phyloP scores from a whole-genome alignment of 2,329 filamentous ascomycete genomes.

The Fusarium sp. region DNA sequence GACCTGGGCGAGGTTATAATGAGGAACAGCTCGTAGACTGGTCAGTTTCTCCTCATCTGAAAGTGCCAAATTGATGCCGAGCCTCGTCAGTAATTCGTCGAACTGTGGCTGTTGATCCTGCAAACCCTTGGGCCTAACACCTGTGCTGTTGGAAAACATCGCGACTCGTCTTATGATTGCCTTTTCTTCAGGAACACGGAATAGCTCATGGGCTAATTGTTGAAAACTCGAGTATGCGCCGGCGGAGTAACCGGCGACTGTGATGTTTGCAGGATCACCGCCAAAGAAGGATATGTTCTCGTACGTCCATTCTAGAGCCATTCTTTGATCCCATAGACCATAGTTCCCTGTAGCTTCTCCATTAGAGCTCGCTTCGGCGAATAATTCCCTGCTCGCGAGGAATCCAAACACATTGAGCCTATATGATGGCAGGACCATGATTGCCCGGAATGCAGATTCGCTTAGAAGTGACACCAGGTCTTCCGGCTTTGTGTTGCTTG shows the following conservation, averaged over 20 bases:
- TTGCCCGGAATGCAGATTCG: not conserved
- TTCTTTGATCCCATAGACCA: not conserved
- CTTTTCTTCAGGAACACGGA: not conserved
- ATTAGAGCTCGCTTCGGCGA: not conserved
- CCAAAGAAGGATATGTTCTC: not conserved
- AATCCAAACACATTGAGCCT: not conserved
- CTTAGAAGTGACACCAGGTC: not conserved
- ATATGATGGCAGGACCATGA: not conserved
- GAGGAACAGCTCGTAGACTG: not conserved
- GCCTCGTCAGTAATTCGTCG: not conserved
- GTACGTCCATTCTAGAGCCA: not conserved
- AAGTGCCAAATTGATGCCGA: not conserved
- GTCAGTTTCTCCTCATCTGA: not conserved
- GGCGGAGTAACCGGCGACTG: not conserved
- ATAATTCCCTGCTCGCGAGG: not conserved
- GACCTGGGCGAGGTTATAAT: not conserved
- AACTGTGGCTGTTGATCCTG: not conserved
- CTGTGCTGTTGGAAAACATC: not conserved
- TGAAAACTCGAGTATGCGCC: not conserved
- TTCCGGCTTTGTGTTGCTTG: not conserved
- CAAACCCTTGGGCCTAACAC: not conserved
- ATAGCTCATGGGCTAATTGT: not conserved
- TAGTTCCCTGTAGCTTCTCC: not conserved
- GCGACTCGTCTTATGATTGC: not conserved
- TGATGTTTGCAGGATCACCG: not conserved